Evolutionary conservation across 805 yeast genomes (phyloP).

Genomic region (Metschnikowia colocasiae): DNA sequence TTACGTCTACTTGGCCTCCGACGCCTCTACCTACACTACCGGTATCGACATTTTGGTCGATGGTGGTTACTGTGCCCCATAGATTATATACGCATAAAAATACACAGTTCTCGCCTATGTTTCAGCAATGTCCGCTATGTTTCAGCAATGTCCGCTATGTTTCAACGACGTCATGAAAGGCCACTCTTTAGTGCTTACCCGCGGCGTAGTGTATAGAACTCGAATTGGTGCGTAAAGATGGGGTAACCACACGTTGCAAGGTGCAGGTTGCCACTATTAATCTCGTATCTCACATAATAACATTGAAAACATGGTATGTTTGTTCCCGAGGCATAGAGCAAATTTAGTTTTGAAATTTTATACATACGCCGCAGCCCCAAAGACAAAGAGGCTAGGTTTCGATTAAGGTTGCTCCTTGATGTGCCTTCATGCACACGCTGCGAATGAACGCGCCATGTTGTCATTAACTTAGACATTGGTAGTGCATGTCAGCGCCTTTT

Average conservation of each 20-base stretch:
- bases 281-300: neutral
- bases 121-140: too few species aligned
- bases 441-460: neutral
- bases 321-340: too few species aligned
- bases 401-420: neutral
- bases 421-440: neutral
- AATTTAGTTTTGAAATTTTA: too few species aligned
- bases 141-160: neutral
- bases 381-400: neutral
- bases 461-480: neutral
- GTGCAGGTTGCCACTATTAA: neutral
- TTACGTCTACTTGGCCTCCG: constrained; percentile 42
- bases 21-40: constrained; percentile 42
- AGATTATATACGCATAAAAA: neutral
- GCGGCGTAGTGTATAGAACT: neutral
- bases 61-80: constrained; percentile 41
- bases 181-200: neutral
- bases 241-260: neutral
- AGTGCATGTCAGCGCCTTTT: neutral
- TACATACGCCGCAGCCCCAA: neutral
- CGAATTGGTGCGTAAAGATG: neutral
- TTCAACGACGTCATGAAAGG: neutral
- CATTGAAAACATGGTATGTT: neutral
- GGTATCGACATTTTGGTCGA: constrained; percentile 45
- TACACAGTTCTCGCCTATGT: neutral